phyloP scores from a whole-genome alignment of 208 protist species.

The Leishmania tropica region DNA sequence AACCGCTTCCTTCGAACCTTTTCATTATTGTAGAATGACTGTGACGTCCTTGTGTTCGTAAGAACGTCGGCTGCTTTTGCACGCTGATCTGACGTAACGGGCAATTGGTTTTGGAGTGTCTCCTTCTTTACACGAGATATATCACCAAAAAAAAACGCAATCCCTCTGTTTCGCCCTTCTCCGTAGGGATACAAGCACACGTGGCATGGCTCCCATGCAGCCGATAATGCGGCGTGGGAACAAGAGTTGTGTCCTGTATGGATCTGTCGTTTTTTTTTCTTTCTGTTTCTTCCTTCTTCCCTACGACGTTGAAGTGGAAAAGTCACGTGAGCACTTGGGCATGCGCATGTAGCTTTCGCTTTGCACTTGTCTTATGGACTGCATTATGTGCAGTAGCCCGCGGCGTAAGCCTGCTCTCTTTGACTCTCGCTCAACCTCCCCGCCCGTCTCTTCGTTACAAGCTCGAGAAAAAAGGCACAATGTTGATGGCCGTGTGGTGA shows the following conservation, averaged over 20 bases:
- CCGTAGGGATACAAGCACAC: not conserved
- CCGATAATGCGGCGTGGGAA: not conserved
- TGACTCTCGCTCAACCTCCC: not conserved
- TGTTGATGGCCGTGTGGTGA: not conserved
- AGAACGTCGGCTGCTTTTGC: not conserved
- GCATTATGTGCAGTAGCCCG: not conserved
- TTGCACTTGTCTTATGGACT: not conserved
- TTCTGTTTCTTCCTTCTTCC: not conserved
- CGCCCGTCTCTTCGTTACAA: not conserved
- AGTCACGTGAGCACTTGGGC: not conserved
- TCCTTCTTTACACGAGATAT: not conserved
- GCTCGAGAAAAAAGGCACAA: not conserved
- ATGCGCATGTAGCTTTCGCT: not conserved
- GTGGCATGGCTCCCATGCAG: not conserved
- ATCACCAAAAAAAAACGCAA: not conserved
- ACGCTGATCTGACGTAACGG: not conserved
- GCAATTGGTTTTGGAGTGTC: not conserved
- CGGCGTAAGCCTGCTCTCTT: constrained; percentile 12
- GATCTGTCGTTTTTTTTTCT: not conserved
- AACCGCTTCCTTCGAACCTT: not conserved
- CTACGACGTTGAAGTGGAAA: not conserved
- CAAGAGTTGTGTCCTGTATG: not conserved
- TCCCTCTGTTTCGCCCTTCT: not conserved
- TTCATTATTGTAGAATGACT: not conserved
- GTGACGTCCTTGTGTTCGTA: not conserved